These are phyloP conservation scores for Haematococcus sp. DNA, from an alignment of 139 green algal genomes.

Conservation along the genomic window DNA sequence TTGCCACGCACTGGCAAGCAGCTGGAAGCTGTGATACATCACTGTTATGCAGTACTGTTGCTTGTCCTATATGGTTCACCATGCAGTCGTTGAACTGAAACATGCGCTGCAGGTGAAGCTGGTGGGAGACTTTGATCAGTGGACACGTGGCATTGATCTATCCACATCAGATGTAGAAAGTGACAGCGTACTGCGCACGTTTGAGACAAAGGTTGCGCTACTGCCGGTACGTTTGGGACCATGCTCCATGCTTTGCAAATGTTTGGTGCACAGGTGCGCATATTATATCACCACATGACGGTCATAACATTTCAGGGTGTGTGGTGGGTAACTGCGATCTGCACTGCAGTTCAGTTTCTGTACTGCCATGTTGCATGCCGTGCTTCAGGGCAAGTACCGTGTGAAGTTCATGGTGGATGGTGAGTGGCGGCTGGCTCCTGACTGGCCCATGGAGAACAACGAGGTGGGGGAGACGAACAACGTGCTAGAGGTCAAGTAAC, in stretches of 20 bases:
- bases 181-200: slow-evolving; percentile 51
- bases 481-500: slow-evolving; percentile 32
- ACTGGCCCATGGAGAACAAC: slow-evolving; percentile 48
- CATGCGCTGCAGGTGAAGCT: slow-evolving; percentile 2
- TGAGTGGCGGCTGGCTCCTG: slow-evolving; percentile 46
- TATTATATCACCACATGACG: no score
- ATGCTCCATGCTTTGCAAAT: no score
- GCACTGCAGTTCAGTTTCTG: background rate
- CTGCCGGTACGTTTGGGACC: slow-evolving; percentile 46
- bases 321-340: background rate
- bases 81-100: no score
- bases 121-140: slow-evolving; percentile 61
- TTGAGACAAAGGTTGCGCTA: slow-evolving; percentile 37
- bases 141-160: slow-evolving; percentile 59
- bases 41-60: no score
- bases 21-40: no score
- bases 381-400: slow-evolving; percentile 35
- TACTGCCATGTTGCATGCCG: no score
- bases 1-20: no score
- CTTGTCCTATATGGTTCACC: no score
- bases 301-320: no score
- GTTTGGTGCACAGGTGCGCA: no score
- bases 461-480: slow-evolving; percentile 33
- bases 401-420: slow-evolving; percentile 60
- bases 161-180: slow-evolving; percentile 39